Evolutionary conservation across 768 basidiomycete species (phyloP).

Genomic region (Mycena galericulata): DNA sequence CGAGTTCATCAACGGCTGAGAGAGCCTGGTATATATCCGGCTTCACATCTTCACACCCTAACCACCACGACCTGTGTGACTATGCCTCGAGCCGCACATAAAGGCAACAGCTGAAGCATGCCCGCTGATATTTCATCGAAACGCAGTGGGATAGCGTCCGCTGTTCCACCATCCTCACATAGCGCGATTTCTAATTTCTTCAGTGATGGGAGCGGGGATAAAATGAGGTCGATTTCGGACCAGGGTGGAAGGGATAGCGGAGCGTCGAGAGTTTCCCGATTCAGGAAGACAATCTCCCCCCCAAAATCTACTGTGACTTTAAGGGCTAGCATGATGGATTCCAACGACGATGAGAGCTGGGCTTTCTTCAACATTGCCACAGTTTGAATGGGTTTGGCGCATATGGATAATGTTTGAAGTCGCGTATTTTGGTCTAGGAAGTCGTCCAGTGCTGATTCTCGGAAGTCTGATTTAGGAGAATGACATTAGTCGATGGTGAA

Average conservation of each 20-base stretch:
- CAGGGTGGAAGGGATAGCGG: neutral
- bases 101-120: neutral
- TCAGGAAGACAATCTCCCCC: too few species aligned
- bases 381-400: neutral
- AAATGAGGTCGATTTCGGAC: neutral
- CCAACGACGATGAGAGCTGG: neutral
- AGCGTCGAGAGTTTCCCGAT: neutral
- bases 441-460: too few species aligned
- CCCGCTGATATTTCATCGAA: neutral
- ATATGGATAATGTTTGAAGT: neutral
- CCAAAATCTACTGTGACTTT: too few species aligned
- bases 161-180: neutral
- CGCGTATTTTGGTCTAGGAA: neutral
- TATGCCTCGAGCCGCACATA: neutral
- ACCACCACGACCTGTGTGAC: neutral
- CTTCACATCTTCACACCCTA: too few species aligned
- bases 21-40: too few species aligned
- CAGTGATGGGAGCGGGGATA: neutral
- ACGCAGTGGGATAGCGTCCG: neutral
- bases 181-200: neutral
- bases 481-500: too few species aligned
- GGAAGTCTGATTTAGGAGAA: too few species aligned
- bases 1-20: too few species aligned
- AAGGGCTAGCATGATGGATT: neutral
- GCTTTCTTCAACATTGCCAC: neutral